Conservation (phyloP, 768 basidiomycete genomes). For the Gymnopilus dilepis region DNA sequence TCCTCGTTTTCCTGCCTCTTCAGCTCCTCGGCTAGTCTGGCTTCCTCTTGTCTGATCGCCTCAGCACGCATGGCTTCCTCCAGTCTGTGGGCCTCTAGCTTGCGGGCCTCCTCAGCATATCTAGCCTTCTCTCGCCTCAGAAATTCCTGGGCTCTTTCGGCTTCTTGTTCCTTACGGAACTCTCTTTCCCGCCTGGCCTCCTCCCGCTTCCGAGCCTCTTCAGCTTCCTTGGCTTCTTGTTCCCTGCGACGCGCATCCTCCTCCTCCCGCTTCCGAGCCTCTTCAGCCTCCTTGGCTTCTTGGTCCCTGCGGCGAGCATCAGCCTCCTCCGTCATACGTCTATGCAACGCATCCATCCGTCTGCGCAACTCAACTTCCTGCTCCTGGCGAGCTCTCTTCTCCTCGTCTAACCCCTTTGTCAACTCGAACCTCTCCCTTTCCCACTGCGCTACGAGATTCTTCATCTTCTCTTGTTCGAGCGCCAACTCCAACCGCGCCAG, state of each 20-base stretch:
- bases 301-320: neutral
- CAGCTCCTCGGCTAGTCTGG: no score
- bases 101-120: no score
- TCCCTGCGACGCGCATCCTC: neutral
- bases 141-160: no score
- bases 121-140: no score
- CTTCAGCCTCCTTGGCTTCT: neutral
- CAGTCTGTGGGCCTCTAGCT: no score
- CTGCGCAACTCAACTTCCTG: neutral
- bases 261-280: neutral
- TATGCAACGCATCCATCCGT: neutral
- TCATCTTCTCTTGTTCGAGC: neutral
- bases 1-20: no score
- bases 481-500: neutral
- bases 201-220: neutral
- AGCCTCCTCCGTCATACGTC: neutral
- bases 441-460: neutral
- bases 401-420: neutral
- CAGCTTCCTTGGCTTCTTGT: neutral
- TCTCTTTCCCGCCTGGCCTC: no score
- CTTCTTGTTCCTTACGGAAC: no score
- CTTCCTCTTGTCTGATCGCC: no score
- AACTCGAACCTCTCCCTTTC: neutral
- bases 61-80: no score
- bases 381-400: neutral